These are phyloP conservation scores for Chaetomium globosum DNA, from an alignment of 2,329 filamentous ascomycete genomes.

Conservation along the genomic window DNA sequence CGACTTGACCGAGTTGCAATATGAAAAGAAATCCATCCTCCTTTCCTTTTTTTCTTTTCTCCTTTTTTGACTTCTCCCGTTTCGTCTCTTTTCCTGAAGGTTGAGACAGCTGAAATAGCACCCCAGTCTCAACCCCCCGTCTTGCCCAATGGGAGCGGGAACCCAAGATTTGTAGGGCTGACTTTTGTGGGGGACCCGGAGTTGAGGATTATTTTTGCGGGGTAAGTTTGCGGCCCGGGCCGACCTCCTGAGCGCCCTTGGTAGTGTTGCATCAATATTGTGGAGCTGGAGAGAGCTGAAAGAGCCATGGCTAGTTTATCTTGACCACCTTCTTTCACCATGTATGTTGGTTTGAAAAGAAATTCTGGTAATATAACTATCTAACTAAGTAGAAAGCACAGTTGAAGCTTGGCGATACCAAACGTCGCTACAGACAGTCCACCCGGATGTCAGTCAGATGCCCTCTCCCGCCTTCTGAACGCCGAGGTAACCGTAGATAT, in stretches of 20 bases:
- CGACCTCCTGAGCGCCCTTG: neutral
- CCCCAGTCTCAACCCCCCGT: neutral
- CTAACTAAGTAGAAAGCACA: too few relatives aligned
- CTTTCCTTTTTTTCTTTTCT: neutral
- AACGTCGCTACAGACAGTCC: too few relatives aligned
- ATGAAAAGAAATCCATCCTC: neutral
- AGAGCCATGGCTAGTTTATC: neutral
- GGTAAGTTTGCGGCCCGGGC: conserved; percentile 1
- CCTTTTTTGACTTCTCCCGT: neutral
- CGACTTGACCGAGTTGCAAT: neutral
- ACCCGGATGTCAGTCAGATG: too few relatives aligned
- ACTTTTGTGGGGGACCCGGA: conserved; percentile 1
- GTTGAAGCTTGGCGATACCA: too few relatives aligned
- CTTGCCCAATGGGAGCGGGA: neutral
- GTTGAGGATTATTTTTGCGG: neutral
- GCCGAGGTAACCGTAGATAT: too few relatives aligned
- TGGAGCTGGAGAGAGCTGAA: neutral
- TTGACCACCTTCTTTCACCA: neutral
- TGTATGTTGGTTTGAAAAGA: neutral
- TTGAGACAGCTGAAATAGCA: neutral
- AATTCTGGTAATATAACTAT: neutral
- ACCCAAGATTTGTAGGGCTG: neutral
- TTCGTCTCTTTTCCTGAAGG: neutral
- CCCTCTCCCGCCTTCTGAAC: too few relatives aligned
- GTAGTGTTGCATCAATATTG: neutral